Percentiles rank a stretch among this genome's conserved stretches.
Conservation (phyloP, 2,329 filamentous ascomycete species). For the Sporothrix humicola region DNA sequence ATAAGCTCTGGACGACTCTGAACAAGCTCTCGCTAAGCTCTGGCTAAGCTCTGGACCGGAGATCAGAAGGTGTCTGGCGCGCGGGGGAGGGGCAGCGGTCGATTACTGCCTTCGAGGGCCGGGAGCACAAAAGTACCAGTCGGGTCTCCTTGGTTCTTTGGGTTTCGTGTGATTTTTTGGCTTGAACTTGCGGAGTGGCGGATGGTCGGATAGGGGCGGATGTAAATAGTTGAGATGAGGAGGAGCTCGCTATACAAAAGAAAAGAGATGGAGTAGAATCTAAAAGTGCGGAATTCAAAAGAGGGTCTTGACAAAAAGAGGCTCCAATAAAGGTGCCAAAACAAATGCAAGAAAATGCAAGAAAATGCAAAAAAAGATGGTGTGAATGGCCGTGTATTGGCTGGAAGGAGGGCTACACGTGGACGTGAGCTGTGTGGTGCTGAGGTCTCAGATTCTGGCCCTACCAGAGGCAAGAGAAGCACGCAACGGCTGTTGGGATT, state of each 20-base stretch:
- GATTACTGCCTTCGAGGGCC: neutral
- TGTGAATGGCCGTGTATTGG: neutral
- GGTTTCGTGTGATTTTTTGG: neutral
- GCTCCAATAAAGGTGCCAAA: neutral
- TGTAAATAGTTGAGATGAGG: neutral
- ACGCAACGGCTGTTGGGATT: neutral
- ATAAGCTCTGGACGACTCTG: no score
- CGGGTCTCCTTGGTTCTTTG: neutral
- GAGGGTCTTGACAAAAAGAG: neutral
- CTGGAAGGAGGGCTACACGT: neutral
- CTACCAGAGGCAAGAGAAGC: neutral
- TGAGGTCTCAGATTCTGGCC: conserved; percentile 22
- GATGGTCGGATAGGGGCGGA: neutral
- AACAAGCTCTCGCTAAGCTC: no score
- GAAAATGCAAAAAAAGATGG: neutral
- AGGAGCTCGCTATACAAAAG: neutral
- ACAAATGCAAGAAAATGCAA: neutral
- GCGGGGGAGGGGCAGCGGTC: conserved; percentile 1
- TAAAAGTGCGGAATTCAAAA: neutral
- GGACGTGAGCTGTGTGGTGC: conserved; percentile 6
- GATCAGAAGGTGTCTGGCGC: neutral
- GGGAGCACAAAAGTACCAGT: neutral
- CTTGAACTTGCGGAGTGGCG: neutral
- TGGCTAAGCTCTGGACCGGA: no score
- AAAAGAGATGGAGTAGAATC: neutral